A percentile compares a stretch with the other conserved stretches of the same genome.
phyloP scores from a whole-genome alignment of 306 rosid species.

The Sphenostylis stenocarpa region DNA sequence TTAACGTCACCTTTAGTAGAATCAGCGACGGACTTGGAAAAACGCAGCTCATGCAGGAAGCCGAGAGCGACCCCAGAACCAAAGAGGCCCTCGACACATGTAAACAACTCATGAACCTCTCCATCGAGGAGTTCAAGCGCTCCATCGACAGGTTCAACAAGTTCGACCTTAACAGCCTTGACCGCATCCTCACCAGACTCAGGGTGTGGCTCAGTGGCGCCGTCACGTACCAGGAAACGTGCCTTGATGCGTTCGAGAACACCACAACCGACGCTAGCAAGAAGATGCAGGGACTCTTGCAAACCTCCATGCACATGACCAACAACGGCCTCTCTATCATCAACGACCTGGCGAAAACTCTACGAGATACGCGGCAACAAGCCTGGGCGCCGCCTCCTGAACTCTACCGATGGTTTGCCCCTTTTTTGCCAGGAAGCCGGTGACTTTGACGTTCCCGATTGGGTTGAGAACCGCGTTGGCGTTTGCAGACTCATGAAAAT shows the following conservation, averaged over 20 bases:
- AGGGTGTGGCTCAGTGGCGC: constrained; percentile 55
- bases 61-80: constrained; percentile 63
- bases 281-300: constrained; percentile 28
- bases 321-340: constrained; percentile 60
- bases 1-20: constrained; percentile 40
- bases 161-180: constrained; percentile 31
- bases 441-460: constrained; percentile 24
- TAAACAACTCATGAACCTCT: constrained; percentile 50
- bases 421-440: constrained; percentile 20
- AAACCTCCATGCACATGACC: constrained; percentile 40
- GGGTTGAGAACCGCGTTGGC: constrained; percentile 35
- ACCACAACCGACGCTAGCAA: constrained; percentile 30
- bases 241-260: constrained; percentile 44
- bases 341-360: constrained; percentile 43
- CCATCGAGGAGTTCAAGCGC: constrained; percentile 31
- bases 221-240: constrained; percentile 44
- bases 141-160: not conserved
- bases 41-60: constrained; percentile 34
- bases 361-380: not conserved
- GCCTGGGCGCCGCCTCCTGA: constrained; percentile 39
- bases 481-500: constrained; percentile 38
- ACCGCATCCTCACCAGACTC: constrained; percentile 31
- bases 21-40: constrained; percentile 36
- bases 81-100: constrained; percentile 60
- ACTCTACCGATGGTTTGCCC: not conserved